phyloP scores from a whole-genome alignment of 2,329 filamentous ascomycete genomes.

The Dactylellina parvicollis region DNA sequence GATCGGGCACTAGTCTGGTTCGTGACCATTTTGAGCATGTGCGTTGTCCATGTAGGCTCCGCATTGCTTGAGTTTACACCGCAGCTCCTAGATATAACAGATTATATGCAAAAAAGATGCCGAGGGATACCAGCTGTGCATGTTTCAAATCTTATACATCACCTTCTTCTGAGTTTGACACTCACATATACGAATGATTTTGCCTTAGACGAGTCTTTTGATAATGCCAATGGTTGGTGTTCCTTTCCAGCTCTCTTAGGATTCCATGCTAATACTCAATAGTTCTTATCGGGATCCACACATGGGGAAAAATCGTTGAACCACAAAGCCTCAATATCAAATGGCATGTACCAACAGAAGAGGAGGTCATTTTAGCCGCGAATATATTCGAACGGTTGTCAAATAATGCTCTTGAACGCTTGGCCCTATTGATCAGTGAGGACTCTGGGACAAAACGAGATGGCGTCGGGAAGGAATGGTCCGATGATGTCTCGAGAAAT shows the following conservation, averaged over 20 bases:
- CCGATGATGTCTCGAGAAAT: conserved; percentile 91
- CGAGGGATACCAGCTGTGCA: conserved; percentile 93
- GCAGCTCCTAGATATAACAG: conserved; percentile 87
- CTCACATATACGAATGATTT: conserved; percentile 94
- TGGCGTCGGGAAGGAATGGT: conserved; percentile 98
- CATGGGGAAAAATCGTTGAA: conserved; percentile 84
- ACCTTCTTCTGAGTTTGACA: conserved; percentile 91
- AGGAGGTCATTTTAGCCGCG: conserved; percentile 87
- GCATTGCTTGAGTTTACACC: conserved; percentile 89
- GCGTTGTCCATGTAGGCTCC: conserved; percentile 91
- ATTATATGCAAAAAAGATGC: conserved; percentile 97
- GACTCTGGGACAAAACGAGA: conserved; percentile 85
- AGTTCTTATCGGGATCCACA: conserved; percentile 65
- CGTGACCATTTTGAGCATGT: conserved; percentile 96
- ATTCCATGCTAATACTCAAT: conserved; percentile 16
- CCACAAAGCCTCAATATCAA: conserved; percentile 81
- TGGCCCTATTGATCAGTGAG: conserved; percentile 82
- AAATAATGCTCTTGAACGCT: conserved; percentile 76
- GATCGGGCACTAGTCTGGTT: conserved; percentile 96
- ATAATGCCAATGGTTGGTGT: conserved; percentile 41
- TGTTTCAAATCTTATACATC: conserved; percentile 97
- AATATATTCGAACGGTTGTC: conserved; percentile 88
- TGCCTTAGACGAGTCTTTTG: conserved; percentile 82
- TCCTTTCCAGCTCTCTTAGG: neutral
- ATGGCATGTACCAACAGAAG: conserved; percentile 85